Conservation (phyloP, 352 stramenopile species). For the Globisporangium megalacanthum region DNA sequence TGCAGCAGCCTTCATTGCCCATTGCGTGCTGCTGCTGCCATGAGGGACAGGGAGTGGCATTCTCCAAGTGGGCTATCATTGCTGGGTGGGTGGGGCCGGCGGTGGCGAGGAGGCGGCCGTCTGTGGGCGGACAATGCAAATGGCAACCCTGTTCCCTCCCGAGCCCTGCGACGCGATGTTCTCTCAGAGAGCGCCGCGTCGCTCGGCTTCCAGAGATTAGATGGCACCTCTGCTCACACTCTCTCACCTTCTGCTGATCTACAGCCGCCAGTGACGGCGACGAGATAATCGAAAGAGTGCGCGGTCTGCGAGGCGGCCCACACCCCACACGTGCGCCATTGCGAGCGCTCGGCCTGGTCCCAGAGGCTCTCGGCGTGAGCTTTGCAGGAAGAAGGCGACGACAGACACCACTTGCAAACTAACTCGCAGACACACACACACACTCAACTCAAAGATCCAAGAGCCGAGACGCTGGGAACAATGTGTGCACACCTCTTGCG, state of each 20-base stretch:
- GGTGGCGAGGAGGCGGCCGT: neutral
- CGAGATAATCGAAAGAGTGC: too few species aligned
- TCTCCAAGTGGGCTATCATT: neutral
- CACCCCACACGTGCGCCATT: too few species aligned
- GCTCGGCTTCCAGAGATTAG: conserved; percentile 3
- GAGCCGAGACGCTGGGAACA: too few species aligned
- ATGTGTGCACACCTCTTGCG: conserved; percentile 1
- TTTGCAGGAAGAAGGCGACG: too few species aligned
- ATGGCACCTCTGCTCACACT: neutral
- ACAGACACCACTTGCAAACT: too few species aligned
- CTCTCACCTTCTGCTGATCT: too few species aligned
- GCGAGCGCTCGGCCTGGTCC: too few species aligned
- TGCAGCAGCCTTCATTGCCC: neutral
- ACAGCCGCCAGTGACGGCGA: too few species aligned
- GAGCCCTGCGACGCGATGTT: neutral
- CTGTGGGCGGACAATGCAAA: neutral
- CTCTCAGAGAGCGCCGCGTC: neutral
- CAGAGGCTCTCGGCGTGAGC: too few species aligned
- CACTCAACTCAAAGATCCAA: too few species aligned
- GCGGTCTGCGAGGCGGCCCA: too few species aligned
- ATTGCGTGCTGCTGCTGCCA: neutral
- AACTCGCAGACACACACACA: too few species aligned
- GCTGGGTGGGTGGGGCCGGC: neutral
- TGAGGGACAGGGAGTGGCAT: neutral
- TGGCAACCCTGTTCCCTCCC: conserved; percentile 1